A percentile compares a stretch with the other conserved stretches of the same genome.
These are phyloP conservation scores for Kwoniella botswanensis DNA, from an alignment of 768 basidiomycete genomes.

Conservation along the genomic window DNA sequence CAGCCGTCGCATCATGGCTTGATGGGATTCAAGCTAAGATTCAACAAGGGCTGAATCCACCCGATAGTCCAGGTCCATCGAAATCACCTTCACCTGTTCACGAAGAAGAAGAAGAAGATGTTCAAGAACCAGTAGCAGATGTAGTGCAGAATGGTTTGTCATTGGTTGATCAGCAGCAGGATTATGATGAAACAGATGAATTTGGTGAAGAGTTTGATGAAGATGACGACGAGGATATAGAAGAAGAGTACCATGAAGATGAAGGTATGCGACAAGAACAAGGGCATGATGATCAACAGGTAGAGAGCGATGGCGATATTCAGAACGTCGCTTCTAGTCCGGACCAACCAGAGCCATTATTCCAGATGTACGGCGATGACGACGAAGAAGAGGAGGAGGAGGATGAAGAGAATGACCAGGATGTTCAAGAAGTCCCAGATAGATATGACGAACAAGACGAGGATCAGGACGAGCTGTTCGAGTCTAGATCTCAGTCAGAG, in stretches of 20 bases:
- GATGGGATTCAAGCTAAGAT: conserved; percentile 42
- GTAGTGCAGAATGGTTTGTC: neutral
- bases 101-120: conserved; percentile 1
- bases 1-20: conserved; percentile 33
- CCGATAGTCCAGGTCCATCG: conserved; percentile 39
- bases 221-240: conserved; percentile 1
- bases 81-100: conserved; percentile 37
- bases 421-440: neutral
- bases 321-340: neutral
- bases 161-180: neutral
- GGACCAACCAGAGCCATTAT: neutral
- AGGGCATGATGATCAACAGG: conserved; percentile 9
- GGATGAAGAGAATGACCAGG: conserved; percentile 2
- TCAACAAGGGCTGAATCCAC: conserved; percentile 35
- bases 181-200: conserved; percentile 11
- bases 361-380: conserved; percentile 11
- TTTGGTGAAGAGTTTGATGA: conserved; percentile 12
- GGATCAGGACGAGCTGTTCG: conserved; percentile 17
- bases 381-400: conserved; percentile 13
- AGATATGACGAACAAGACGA: conserved; percentile 11
- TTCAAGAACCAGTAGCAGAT: neutral
- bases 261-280: conserved; percentile 10
- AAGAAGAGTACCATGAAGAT: neutral
- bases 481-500: conserved; percentile 7
- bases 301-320: neutral